phyloP scores from a whole-genome alignment of 192 early-diverging fungal genomes.

The Lobosporangium transversale region DNA sequence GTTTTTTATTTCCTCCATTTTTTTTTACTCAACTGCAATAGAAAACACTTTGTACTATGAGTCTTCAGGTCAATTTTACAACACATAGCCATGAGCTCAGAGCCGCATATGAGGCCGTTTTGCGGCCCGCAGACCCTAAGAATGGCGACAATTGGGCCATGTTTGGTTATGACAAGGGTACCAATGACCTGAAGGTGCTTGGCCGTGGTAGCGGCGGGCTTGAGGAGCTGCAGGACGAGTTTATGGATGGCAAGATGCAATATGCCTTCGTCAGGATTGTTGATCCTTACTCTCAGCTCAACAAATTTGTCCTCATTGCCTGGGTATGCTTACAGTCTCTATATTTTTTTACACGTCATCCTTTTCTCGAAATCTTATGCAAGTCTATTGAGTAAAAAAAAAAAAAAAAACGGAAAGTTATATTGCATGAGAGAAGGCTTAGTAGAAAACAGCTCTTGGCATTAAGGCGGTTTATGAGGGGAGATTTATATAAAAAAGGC shows the following conservation, averaged over 20 bases:
- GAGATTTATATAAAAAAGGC: too few species aligned
- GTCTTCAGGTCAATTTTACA: slow-evolving; percentile 72
- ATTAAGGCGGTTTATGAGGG: too few species aligned
- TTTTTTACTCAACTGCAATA: not conserved
- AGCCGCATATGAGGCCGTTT: slow-evolving; percentile 72
- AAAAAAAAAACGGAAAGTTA: too few species aligned
- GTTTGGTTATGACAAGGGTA: slow-evolving; percentile 79
- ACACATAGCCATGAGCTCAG: slow-evolving; percentile 71
- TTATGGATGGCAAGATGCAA: slow-evolving; percentile 89
- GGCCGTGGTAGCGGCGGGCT: slow-evolving; percentile 76
- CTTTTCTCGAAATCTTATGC: not conserved
- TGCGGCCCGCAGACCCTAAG: slow-evolving; percentile 56
- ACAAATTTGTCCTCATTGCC: slow-evolving; percentile 92
- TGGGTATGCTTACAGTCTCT: slow-evolving; percentile 69
- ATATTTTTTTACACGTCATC: not conserved
- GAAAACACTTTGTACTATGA: slow-evolving; percentile 52
- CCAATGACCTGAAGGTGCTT: slow-evolving; percentile 72
- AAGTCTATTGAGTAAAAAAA: too few species aligned
- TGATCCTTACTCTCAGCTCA: slow-evolving; percentile 86
- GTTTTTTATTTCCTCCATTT: not conserved
- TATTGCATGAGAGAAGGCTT: too few species aligned
- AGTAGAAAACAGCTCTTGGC: too few species aligned
- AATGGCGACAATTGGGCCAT: slow-evolving; percentile 73
- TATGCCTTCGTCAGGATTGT: slow-evolving; percentile 86
- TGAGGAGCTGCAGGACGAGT: slow-evolving; percentile 92